These are phyloP conservation scores for Lepiota brunneoincarnata DNA, from an alignment of 768 basidiomycete genomes.

Conservation along the genomic window DNA sequence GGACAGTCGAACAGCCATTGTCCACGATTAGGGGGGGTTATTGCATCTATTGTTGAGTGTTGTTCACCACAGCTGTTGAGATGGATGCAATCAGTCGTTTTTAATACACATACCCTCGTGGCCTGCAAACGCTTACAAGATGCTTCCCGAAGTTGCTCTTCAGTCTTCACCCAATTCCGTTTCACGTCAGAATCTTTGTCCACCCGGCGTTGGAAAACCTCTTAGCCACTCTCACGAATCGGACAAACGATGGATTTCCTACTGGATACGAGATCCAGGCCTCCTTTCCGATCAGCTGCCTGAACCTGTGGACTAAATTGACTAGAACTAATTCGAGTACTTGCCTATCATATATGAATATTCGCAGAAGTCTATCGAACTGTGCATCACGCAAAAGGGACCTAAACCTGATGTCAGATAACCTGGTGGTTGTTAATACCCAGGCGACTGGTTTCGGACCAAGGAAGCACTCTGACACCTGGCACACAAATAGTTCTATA, in stretches of 20 bases:
- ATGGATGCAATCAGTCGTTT: not conserved
- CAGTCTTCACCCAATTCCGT: not conserved
- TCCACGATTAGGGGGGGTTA: not conserved
- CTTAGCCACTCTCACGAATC: not conserved
- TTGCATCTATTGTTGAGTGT: not conserved
- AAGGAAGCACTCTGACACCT: slow-evolving; percentile 9
- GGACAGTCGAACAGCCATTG: no score
- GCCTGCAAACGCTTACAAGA: not conserved
- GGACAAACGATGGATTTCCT: slow-evolving; percentile 5
- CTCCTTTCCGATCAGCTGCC: not conserved
- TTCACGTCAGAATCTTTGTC: not conserved
- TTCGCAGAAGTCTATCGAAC: slow-evolving; percentile 8
- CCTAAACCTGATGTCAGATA: slow-evolving; percentile 5
- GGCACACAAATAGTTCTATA: slow-evolving; percentile 19
- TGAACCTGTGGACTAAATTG: not conserved
- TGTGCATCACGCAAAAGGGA: not conserved
- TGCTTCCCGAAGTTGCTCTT: slow-evolving; percentile 3
- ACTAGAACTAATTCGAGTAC: not conserved
- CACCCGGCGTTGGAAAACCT: slow-evolving; percentile 2
- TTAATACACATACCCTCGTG: slow-evolving; percentile 3
- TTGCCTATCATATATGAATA: not conserved
- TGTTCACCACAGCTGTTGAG: not conserved
- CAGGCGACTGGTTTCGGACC: not conserved
- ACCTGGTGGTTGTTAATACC: not conserved
- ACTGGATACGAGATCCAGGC: slow-evolving; percentile 1